Evolutionary conservation across 352 stramenopile species (phyloP), one percentile per base, ranked within the genome.

Genomic region (Globisporangium rhizosaccharum): DNA sequence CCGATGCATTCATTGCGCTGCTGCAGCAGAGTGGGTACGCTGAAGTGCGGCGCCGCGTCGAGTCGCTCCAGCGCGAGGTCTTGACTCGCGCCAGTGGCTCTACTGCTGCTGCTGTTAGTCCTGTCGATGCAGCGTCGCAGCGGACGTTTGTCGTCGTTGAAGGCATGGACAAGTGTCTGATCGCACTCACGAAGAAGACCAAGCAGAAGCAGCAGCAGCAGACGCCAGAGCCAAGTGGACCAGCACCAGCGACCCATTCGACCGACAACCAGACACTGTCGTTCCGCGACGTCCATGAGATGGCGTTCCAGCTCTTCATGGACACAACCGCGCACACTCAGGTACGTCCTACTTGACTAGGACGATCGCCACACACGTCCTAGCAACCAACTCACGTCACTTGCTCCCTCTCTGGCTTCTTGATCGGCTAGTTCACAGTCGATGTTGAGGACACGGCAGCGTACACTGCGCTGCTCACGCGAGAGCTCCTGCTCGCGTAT

Each of bases 291-390:
- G 65, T 89, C 33, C 71, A 87, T 12, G 76, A 87, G 30, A 58
- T 89, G 14, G 65, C 76, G 3, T 87, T 89, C 52, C 74, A 85
- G 45, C 65, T 89, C 47, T 89, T 82, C 30, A 84, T 87, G 79
- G 79, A 89, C 47, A 60, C 68, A 1, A 69, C 64, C 0, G 67
- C 65, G 1, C 79, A 89, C 52, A 87, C 75, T 18, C 83, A 87
- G 68, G 71, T 72, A 62, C 39, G 36, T 18, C 33, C 5, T 11
- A 11, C 33, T 11, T 1, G 33, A 7, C 9, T 5, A 30, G 28
- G 28, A 30, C 28, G 28, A 30, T 45, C 3, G 0, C 18, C 23
- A 17, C 46, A 2, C 15, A 25, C 42, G 33, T 37, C 42, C 42
- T 48, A 48, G 25, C 20, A 48, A 48, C 42, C 15, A 39, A 36